Percentiles rank a stretch among this genome's conserved stretches.
phyloP scores from a whole-genome alignment of 2,329 filamentous ascomycete species.

The Tolypocladium pustulatum region DNA sequence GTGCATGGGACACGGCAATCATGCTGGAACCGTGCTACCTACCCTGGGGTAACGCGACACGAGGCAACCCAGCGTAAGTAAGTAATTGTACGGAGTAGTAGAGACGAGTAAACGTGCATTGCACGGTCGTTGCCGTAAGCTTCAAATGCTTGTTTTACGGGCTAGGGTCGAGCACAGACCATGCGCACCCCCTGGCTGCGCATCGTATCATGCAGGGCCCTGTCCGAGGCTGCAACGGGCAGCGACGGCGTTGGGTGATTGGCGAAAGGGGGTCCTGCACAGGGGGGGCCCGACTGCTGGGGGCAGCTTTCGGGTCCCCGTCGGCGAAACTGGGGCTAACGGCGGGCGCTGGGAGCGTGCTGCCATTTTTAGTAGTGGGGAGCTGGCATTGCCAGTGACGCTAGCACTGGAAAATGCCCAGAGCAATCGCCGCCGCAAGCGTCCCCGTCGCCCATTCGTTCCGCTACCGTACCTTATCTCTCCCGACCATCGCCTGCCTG shows the following conservation, averaged over 20 bases:
- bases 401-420: neutral
- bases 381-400: neutral
- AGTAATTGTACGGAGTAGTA: no score
- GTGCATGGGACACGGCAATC: neutral
- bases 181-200: neutral
- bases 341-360: neutral
- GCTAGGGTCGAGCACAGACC: neutral
- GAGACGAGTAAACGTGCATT: no score
- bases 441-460: neutral
- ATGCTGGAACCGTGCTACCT: neutral
- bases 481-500: neutral
- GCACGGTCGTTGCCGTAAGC: no score
- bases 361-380: neutral
- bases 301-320: neutral
- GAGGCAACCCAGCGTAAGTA: no score
- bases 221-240: neutral
- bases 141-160: neutral
- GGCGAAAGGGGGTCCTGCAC: neutral
- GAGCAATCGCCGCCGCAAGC: neutral
- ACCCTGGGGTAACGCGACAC: neutral
- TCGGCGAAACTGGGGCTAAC: conserved; percentile 1
- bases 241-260: neutral
- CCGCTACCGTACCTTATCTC: neutral
- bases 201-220: neutral
- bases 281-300: neutral